Evolutionary conservation across 2,329 filamentous ascomycete species (phyloP).

Genomic region (Berkeleyomyces rouxiae): DNA sequence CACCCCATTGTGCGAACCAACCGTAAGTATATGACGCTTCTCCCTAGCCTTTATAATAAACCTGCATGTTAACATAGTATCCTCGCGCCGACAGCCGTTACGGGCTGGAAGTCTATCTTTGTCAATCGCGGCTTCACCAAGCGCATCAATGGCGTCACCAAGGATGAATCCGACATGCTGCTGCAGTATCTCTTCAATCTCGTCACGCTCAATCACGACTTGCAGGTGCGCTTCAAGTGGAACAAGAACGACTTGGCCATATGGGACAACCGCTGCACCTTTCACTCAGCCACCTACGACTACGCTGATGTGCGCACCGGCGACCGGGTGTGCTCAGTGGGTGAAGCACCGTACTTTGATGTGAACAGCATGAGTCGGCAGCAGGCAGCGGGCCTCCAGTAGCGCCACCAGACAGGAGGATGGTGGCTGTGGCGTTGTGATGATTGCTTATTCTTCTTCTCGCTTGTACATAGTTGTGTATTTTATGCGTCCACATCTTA

Average conservation of each 20-base stretch:
- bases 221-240: slow-evolving; percentile 39
- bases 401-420: not conserved
- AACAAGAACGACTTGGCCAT: slow-evolving; percentile 29
- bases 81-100: slow-evolving; percentile 24
- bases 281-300: slow-evolving; percentile 42
- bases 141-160: slow-evolving; percentile 37
- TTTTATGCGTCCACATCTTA: not conserved
- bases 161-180: slow-evolving; percentile 36
- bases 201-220: slow-evolving; percentile 38
- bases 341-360: slow-evolving; percentile 37
- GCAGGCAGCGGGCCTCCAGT: not conserved
- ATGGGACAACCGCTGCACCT: slow-evolving; percentile 27
- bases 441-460: not conserved
- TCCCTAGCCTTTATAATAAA: not conserved
- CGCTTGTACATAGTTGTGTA: not conserved
- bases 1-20: slow-evolving; percentile 43
- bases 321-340: slow-evolving; percentile 36
- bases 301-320: slow-evolving; percentile 35
- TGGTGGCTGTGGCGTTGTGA: not conserved
- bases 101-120: slow-evolving; percentile 39
- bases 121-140: slow-evolving; percentile 35
- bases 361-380: slow-evolving; percentile 26
- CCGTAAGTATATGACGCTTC: slow-evolving; percentile 18
- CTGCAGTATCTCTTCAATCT: slow-evolving; percentile 32
- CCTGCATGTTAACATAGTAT: not conserved